Evolutionary conservation across 306 rosid species (phyloP), one percentile per base, ranked within the genome.

Genomic region (Leucaena leucocephala): DNA sequence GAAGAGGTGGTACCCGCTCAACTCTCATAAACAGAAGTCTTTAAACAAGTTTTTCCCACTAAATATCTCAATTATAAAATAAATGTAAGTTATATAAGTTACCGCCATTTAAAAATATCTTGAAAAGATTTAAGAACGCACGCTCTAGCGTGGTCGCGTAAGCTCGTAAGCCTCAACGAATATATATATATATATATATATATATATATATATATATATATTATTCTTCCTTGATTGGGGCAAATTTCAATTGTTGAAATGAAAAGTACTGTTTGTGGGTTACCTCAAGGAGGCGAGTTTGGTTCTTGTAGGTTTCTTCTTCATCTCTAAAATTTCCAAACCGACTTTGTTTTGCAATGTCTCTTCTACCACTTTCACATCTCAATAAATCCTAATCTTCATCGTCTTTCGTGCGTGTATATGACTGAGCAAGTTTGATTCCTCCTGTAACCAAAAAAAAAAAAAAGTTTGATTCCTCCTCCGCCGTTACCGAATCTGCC

Each of bases 371-470:
- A 22, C 48, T 45, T 40, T 5, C 15, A n/a, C 11, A 3, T 0
- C 15, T 11, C 36, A 0, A 54, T 55, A 39, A 74, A 6, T 14
- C 48, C 7, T 55, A 55, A 74, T 15, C 55, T 55, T 48, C 27
- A 11, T 59, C 39, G 2, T 21, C 19, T 17, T 68, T 14, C 72
- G 71, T 55, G 84, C 72, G 67, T 49, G 83, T 71, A 66, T 40
- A 17, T 40, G 71, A 66, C 81, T 84, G 89, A 82, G 72, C 82
- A 68, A 90, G 11, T 69, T 69, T 33, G 79, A 87, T 49, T 87
- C 86, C 65, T 83, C 78, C 16, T 58, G n/a, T n/a, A n/a, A n/a
- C n/a, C n/a, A n/a, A n/a, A n/a, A n/a, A n/a, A n/a, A n/a, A n/a
- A n/a, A n/a, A n/a, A n/a, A 68, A 90, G 11, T 69, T 69, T 33